Percentiles rank a stretch among this genome's conserved stretches.
Conservation (phyloP, 1,139 yeast genomes). For the Ogataea hybrid region DNA sequence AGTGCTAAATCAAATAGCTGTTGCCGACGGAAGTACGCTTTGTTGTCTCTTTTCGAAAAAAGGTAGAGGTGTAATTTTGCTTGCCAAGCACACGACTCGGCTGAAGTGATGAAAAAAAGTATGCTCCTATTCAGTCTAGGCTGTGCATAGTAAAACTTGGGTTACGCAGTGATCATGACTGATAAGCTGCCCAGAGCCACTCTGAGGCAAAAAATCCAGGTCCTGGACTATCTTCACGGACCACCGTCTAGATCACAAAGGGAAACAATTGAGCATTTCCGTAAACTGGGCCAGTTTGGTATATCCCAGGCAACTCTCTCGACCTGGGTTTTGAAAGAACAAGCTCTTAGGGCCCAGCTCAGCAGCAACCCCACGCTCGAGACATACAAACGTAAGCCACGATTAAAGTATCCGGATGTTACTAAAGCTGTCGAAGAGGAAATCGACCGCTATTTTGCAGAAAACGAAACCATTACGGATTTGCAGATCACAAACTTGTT, state of each 20-base stretch:
- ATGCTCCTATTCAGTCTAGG: constrained; percentile 1
- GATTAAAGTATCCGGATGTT: constrained; percentile 32
- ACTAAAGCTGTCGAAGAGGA: constrained; percentile 31
- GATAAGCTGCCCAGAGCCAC: constrained; percentile 31
- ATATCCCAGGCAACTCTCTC: constrained; percentile 36
- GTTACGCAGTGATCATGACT: neutral
- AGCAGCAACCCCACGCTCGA: constrained; percentile 26
- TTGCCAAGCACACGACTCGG: constrained; percentile 3
- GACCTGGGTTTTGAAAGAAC: constrained; percentile 30
- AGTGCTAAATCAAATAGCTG: neutral
- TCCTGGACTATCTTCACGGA: constrained; percentile 30
- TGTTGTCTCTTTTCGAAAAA: constrained; percentile 11
- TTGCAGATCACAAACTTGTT: constrained; percentile 26
- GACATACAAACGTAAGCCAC: constrained; percentile 31
- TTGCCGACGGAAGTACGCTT: constrained; percentile 1
- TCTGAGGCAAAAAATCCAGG: constrained; percentile 31
- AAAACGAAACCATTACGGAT: constrained; percentile 27
- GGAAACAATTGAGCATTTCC: constrained; percentile 28
- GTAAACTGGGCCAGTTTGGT: constrained; percentile 22
- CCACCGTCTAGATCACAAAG: constrained; percentile 29
- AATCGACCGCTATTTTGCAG: constrained; percentile 16
- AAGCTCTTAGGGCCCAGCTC: constrained; percentile 22
- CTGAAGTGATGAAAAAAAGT: neutral
- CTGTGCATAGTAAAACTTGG: neutral
- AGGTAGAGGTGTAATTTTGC: neutral